A percentile compares a stretch with the other conserved stretches of the same genome.
Conservation (phyloP, 495 filamentous ascomycete genomes). For the Diplogelasinospora grovesii region DNA sequence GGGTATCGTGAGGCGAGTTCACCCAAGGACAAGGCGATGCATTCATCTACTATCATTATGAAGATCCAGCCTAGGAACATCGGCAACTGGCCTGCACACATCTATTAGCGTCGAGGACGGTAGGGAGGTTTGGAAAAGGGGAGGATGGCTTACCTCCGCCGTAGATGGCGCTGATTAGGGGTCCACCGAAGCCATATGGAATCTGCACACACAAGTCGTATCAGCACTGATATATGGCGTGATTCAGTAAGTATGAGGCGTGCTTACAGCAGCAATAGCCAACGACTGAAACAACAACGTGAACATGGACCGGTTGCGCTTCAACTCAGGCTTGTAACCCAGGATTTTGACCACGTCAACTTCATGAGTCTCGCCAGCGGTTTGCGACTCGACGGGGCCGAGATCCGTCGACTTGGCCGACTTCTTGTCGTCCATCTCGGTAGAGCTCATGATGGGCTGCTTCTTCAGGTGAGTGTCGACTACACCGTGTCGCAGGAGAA, state of each 20-base stretch:
- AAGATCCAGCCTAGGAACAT: slow-evolving; percentile 50
- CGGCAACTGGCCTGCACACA: slow-evolving; percentile 17
- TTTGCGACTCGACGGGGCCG: slow-evolving; percentile 3
- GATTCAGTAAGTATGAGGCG: no score
- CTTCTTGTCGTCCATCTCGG: slow-evolving; percentile 12
- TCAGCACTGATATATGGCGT: neutral
- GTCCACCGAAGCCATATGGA: slow-evolving; percentile 35
- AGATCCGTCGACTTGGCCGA: neutral
- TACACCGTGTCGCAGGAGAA: no score
- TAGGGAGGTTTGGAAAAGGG: neutral
- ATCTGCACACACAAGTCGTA: slow-evolving; percentile 17
- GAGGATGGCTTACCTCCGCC: slow-evolving; percentile 25
- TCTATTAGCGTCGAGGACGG: neutral
- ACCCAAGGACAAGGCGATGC: slow-evolving; percentile 53
- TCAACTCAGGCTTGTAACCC: slow-evolving; percentile 57
- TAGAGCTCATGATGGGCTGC: neutral
- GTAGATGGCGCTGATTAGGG: slow-evolving; percentile 31
- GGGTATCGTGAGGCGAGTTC: slow-evolving; percentile 60
- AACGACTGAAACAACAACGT: slow-evolving; percentile 34
- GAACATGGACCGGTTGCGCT: slow-evolving; percentile 43
- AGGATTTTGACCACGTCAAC: slow-evolving; percentile 39
- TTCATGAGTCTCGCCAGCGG: slow-evolving; percentile 5
- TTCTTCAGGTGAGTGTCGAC: no score
- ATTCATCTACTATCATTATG: slow-evolving; percentile 52
- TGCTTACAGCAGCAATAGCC: slow-evolving; percentile 39